These are phyloP conservation scores for Moringa oleifera DNA, from an alignment of 345 rosid species.

Conservation along the genomic window DNA sequence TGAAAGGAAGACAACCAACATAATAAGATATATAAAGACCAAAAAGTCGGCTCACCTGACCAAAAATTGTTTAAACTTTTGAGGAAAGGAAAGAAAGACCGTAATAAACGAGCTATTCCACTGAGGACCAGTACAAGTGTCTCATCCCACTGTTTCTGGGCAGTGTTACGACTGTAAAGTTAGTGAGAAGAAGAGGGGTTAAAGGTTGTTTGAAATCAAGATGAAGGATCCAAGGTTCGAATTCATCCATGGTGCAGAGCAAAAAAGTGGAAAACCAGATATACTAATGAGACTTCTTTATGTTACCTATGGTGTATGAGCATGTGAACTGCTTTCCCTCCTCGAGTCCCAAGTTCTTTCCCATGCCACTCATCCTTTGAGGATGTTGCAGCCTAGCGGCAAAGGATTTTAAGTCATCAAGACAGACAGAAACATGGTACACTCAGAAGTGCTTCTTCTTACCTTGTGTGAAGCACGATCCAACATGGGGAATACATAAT, in stretches of 20 bases:
- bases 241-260: background rate
- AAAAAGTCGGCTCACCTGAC: constrained; percentile 51
- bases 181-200: constrained; percentile 16
- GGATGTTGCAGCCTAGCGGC: constrained; percentile 86
- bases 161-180: constrained; percentile 84
- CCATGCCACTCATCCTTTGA: constrained; percentile 99
- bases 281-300: background rate
- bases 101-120: constrained; percentile 89
- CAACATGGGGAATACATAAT: constrained; percentile 86
- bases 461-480: constrained; percentile 95
- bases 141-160: constrained; percentile 99
- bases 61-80: constrained; percentile 70
- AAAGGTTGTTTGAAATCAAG: constrained; percentile 6
- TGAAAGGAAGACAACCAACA: background rate
- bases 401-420: constrained; percentile 15
- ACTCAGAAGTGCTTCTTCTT: constrained; percentile 17
- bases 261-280: background rate
- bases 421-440: constrained; percentile 14
- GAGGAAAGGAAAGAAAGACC: constrained; percentile 89
- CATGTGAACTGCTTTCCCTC: constrained; percentile 98
- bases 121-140: constrained; percentile 92
- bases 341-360: constrained; percentile 89
- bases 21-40: background rate
- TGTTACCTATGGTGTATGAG: constrained; percentile 93
- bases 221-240: constrained; percentile 3